phyloP scores from a whole-genome alignment of 352 stramenopile genomes.

The Phytopythium mirpurense region DNA sequence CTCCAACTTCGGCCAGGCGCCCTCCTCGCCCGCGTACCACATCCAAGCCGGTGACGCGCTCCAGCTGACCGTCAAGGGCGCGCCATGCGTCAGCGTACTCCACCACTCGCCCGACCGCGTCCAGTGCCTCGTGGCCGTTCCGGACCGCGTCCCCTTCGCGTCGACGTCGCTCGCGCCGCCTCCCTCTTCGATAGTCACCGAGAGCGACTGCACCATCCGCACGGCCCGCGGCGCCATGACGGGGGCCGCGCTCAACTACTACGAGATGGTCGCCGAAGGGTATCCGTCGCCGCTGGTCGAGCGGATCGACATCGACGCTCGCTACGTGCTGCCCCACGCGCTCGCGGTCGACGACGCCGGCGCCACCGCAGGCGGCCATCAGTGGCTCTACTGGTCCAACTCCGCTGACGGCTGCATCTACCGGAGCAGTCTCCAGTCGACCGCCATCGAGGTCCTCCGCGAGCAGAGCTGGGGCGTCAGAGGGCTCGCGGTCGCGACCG shows the following conservation, averaged over 20 bases:
- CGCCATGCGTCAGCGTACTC: slow-evolving; percentile 34
- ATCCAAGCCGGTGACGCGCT: slow-evolving; percentile 19
- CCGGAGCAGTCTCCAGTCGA: slow-evolving; percentile 39
- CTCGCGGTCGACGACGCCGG: slow-evolving; percentile 34
- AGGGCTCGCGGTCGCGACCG: slow-evolving; percentile 25
- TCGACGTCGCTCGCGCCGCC: background rate
- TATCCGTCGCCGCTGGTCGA: slow-evolving; percentile 48
- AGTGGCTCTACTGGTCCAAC: slow-evolving; percentile 74
- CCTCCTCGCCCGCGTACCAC: background rate
- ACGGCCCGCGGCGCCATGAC: slow-evolving; percentile 46
- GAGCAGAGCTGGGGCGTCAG: slow-evolving; percentile 43
- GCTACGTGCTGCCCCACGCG: slow-evolving; percentile 37
- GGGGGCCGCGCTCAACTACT: slow-evolving; percentile 32
- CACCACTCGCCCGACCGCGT: slow-evolving; percentile 31
- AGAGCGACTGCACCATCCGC: slow-evolving; percentile 42
- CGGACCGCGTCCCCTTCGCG: slow-evolving; percentile 14
- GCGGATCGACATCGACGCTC: slow-evolving; percentile 29
- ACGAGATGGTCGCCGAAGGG: slow-evolving; percentile 43
- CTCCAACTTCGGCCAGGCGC: slow-evolving; percentile 38
- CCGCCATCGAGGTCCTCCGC: slow-evolving; percentile 35
- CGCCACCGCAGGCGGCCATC: background rate
- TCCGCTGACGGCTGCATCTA: slow-evolving; percentile 60
- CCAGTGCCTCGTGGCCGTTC: slow-evolving; percentile 55
- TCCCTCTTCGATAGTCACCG: slow-evolving; percentile 11
- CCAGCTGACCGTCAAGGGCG: slow-evolving; percentile 32